These are phyloP conservation scores for Colletotrichum sp. DNA, from an alignment of 2,329 filamentous ascomycete species.

Conservation along the genomic window DNA sequence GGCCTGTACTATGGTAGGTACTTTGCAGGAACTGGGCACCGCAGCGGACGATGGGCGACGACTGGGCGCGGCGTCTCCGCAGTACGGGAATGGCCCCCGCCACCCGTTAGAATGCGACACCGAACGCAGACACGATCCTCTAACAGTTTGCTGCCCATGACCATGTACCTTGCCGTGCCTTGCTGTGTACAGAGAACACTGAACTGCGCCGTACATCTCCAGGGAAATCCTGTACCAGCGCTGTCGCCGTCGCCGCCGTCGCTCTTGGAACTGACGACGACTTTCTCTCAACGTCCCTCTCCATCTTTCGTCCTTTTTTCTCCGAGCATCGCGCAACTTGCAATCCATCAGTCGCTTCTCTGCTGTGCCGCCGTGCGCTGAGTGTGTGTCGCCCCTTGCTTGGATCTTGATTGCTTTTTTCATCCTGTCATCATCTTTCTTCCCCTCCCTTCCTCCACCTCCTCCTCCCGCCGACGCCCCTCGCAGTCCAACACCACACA, in stretches of 20 bases:
- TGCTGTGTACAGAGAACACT: background rate
- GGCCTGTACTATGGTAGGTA: background rate
- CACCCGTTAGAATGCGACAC: slow-evolving; percentile 5
- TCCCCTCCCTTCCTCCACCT: background rate
- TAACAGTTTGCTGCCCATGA: background rate
- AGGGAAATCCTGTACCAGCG: background rate
- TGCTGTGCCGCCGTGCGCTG: background rate
- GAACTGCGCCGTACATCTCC: background rate
- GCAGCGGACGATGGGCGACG: background rate
- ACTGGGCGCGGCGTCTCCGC: slow-evolving; percentile 9
- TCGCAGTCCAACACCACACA: background rate
- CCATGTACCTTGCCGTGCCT: background rate
- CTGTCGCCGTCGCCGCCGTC: background rate
- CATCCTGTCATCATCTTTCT: background rate
- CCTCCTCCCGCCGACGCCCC: background rate
- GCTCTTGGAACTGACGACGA: background rate
- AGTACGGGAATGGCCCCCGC: slow-evolving; percentile 1
- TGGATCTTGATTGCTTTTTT: background rate
- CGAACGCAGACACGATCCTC: background rate
- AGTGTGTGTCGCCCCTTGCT: background rate
- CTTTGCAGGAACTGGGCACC: background rate
- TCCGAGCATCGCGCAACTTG: background rate
- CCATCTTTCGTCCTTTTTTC: background rate
- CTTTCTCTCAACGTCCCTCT: background rate
- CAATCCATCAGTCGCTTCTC: background rate